Conservation (phyloP, 108 stramenopile genomes). For the Nitzschia putrida region DNA sequence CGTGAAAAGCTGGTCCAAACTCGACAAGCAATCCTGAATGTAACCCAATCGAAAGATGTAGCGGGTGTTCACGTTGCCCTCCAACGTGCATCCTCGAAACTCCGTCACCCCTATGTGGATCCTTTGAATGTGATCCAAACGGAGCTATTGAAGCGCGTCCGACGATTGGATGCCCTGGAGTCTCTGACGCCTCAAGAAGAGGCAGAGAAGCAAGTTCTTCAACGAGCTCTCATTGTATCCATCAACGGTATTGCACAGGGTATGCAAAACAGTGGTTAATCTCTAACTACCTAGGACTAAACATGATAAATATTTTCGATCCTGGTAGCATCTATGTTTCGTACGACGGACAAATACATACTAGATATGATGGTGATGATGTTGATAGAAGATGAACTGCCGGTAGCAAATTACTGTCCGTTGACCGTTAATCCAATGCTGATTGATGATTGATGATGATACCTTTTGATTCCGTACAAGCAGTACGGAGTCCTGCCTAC, state of each 20-base stretch:
- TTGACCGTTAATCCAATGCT: too few species aligned
- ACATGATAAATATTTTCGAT: too few species aligned
- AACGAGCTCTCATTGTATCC: conserved; percentile 87
- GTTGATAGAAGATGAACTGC: too few species aligned
- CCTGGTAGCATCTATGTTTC: too few species aligned
- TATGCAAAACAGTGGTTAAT: conserved; percentile 97
- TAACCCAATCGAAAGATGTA: conserved; percentile 79
- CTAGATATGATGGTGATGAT: too few species aligned
- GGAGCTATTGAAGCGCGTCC: conserved; percentile 86
- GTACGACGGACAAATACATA: too few species aligned
- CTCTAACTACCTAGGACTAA: too few species aligned
- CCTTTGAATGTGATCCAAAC: conserved; percentile 97
- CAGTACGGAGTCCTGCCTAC: too few species aligned
- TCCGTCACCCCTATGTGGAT: conserved; percentile 96
- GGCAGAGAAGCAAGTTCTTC: conserved; percentile 55
- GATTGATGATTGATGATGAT: too few species aligned
- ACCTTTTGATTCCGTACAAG: too few species aligned
- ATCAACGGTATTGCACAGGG: conserved; percentile 96
- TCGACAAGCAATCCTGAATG: conserved; percentile 73
- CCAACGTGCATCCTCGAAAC: conserved; percentile 77
- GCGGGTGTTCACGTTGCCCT: conserved; percentile 82
- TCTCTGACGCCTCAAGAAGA: conserved; percentile 64
- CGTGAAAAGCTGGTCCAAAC: conserved; percentile 82
- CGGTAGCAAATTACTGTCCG: too few species aligned
- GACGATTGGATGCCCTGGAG: conserved; percentile 49